Evolutionary conservation across 2,329 filamentous ascomycete genomes (phyloP), one percentile per base, ranked within the genome.

Genomic region (Apiospora phragmitis): DNA sequence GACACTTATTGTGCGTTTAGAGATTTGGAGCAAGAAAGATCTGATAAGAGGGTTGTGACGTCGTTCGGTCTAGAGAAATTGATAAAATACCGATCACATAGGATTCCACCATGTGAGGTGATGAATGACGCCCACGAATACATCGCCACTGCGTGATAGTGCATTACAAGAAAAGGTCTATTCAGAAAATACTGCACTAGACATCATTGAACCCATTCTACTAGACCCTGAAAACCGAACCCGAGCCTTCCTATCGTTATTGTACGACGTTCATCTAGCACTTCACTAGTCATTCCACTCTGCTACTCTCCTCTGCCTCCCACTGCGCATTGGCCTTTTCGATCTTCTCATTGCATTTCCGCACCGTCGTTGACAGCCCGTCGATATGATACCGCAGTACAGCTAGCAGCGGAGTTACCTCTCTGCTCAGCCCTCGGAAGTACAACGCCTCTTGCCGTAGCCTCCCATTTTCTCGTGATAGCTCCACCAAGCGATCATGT

Each of bases 281-380:
- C 43, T 45, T 21, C 43, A 45, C 43, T 45, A 2, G 43, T 45
- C 18, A 45, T 45, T 45, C 16, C 43, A 45, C 43, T 65, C 55
- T 38, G 29, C 38, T 21, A 65, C 38, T 65, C 21, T 65, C 55
- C 55, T 65, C 55, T 38, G 38, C 55, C 38, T 65, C 55, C 55
- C 55, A 65, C 29, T 65, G 55, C 29, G 55, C 55, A 65, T 65
- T 55, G 49, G 49, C 49, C 49, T 55, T n/a, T n/a, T 55, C 8
- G 29, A 55, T 55, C 49, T 55, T 55, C 29, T 55, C 49, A 29
- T 55, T 55, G 21, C 49, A 55, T 55, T 55, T 55, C 9, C 49
- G 49, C 49, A 55, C 49, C 18, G 49, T 55, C n/a, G 49, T 24
- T n/a, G 49, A 55, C 21, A 55, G 49, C 21, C 18, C 49, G 29